These are phyloP conservation scores for Trichoderma gracile DNA, from an alignment of 2,329 filamentous ascomycete genomes.

Conservation along the genomic window DNA sequence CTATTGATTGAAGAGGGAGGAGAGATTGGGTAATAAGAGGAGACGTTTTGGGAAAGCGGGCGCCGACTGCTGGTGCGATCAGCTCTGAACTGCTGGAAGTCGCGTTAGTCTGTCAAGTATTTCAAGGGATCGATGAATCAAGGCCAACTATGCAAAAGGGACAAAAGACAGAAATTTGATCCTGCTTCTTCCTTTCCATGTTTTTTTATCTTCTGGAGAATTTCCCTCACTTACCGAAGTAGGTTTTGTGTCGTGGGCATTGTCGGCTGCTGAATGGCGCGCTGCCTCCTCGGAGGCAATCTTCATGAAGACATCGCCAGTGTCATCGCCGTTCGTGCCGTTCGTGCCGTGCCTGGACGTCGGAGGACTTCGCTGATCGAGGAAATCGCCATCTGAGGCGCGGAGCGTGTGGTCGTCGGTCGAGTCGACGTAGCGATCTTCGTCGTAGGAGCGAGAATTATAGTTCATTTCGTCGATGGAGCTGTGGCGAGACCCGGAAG, in stretches of 20 bases:
- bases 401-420: constrained; percentile 53
- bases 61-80: constrained; percentile 51
- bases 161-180: not conserved
- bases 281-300: constrained; percentile 57
- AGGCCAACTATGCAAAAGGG: no score
- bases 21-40: constrained; percentile 50
- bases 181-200: no score
- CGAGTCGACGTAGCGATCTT: constrained; percentile 46
- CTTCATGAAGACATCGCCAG: constrained; percentile 59
- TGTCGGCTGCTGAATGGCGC: constrained; percentile 42
- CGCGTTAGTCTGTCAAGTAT: constrained; percentile 12
- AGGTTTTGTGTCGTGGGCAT: constrained; percentile 39
- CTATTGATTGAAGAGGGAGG: constrained; percentile 51
- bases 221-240: constrained; percentile 31
- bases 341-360: constrained; percentile 42
- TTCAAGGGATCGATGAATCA: no score
- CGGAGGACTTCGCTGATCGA: constrained; percentile 31
- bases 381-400: constrained; percentile 49
- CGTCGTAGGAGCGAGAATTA: constrained; percentile 46
- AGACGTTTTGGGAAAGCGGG: constrained; percentile 54
- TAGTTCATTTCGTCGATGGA: constrained; percentile 54
- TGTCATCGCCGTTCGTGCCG: constrained; percentile 51
- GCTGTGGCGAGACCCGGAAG: constrained; percentile 59
- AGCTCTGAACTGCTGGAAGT: constrained; percentile 47
- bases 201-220: constrained; percentile 44